These are phyloP conservation scores for Globisporangium viniferum DNA, from an alignment of 352 stramenopile species.

Conservation along the genomic window DNA sequence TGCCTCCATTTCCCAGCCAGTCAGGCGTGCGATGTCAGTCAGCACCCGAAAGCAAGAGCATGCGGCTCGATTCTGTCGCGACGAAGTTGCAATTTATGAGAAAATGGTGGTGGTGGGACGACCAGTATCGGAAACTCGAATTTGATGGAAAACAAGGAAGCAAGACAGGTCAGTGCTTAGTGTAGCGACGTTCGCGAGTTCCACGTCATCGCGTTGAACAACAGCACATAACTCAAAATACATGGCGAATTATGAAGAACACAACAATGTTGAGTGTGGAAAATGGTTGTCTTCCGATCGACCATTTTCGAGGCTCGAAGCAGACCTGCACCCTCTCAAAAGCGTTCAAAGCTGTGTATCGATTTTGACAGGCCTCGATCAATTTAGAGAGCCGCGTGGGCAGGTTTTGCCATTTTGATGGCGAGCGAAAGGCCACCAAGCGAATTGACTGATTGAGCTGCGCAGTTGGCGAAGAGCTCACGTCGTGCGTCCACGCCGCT, in stretches of 20 bases:
- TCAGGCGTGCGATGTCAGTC: not conserved
- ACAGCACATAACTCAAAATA: not conserved
- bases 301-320: not conserved
- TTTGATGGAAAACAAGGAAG: not conserved
- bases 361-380: not conserved
- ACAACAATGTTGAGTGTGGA: not conserved
- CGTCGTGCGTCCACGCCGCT: not conserved
- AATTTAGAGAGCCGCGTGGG: not conserved
- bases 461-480: not conserved
- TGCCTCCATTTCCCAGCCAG: not conserved
- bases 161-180: not conserved
- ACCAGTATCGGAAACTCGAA: not conserved
- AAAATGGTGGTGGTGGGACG: not conserved
- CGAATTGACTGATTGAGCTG: not conserved
- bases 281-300: not conserved
- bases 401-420: not conserved
- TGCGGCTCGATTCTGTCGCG: not conserved
- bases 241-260: not conserved
- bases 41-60: not conserved
- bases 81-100: not conserved
- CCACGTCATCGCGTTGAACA: not conserved
- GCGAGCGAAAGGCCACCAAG: not conserved
- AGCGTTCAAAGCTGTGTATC: too few relatives aligned
- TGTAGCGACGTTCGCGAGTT: not conserved
- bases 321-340: not conserved